A percentile compares a stretch with the other conserved stretches of the same genome.
Conservation (phyloP, 495 filamentous ascomycete species). For the Chaetomidium leptoderma region DNA sequence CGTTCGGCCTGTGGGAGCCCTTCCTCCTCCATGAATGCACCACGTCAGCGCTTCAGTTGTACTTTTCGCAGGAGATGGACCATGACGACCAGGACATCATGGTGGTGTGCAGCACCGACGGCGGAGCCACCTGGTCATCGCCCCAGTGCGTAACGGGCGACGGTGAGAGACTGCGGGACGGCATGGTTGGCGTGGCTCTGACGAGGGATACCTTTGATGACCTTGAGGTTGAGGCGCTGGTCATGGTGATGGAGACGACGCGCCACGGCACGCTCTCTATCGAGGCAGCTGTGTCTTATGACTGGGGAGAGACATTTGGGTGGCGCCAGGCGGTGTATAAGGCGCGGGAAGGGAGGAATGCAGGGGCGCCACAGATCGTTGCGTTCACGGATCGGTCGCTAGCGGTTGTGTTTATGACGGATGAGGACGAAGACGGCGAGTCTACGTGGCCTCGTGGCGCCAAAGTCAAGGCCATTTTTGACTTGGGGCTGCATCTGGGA, state of each 20-base stretch:
- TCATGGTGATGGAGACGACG: constrained; percentile 58
- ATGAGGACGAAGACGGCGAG: constrained; percentile 44
- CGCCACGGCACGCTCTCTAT: constrained; percentile 49
- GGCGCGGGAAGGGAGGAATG: constrained; percentile 39
- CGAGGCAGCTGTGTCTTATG: constrained; percentile 53
- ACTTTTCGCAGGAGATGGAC: constrained; percentile 42
- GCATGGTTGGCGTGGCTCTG: constrained; percentile 53
- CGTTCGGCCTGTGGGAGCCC: constrained; percentile 57
- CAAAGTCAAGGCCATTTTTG: constrained; percentile 31
- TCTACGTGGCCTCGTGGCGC: constrained; percentile 30
- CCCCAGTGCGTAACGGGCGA: constrained; percentile 24
- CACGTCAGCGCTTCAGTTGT: constrained; percentile 49
- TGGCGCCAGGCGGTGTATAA: constrained; percentile 52
- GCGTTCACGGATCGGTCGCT: constrained; percentile 48
- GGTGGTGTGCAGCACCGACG: constrained; percentile 52
- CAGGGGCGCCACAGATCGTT: constrained; percentile 57
- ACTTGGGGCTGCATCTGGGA: constrained; percentile 17
- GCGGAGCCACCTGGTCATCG: constrained; percentile 50
- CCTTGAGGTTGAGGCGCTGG: constrained; percentile 41
- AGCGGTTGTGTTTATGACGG: constrained; percentile 58
- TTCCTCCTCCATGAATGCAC: constrained; percentile 52
- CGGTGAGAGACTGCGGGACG: constrained; percentile 46
- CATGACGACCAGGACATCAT: constrained; percentile 54
- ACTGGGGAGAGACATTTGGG: constrained; percentile 54
- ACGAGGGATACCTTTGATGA: too few species aligned